These are phyloP conservation scores for Nothomitra cinnamomea DNA, from an alignment of 2,329 filamentous ascomycete genomes.

Conservation along the genomic window DNA sequence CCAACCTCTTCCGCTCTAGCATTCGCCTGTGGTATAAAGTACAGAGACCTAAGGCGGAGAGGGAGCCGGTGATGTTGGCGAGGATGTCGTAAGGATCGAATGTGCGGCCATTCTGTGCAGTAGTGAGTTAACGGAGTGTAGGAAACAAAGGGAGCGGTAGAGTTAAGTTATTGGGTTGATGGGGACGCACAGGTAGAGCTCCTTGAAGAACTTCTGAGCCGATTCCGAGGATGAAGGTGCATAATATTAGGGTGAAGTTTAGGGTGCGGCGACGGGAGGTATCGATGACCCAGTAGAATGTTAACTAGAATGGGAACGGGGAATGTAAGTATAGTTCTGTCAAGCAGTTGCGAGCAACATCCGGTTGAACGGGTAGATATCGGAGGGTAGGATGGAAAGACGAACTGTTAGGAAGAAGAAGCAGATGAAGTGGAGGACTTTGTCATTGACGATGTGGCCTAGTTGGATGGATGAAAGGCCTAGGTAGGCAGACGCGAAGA, in stretches of 20 bases:
- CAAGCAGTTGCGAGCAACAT: too few relatives aligned
- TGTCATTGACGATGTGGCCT: slow-evolving; percentile 57
- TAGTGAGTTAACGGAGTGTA: too few relatives aligned
- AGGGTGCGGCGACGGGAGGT: slow-evolving; percentile 71
- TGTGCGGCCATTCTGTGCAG: slow-evolving; percentile 26
- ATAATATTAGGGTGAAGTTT: slow-evolving; percentile 66
- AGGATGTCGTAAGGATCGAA: slow-evolving; percentile 75
- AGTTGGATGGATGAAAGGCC: slow-evolving; percentile 49
- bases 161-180: not conserved
- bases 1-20: slow-evolving; percentile 68
- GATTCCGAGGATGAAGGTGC: slow-evolving; percentile 54
- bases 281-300: slow-evolving; percentile 96
- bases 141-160: not conserved
- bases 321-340: too few relatives aligned
- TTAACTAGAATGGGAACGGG: slow-evolving; percentile 16
- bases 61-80: slow-evolving; percentile 70
- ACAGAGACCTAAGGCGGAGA: slow-evolving; percentile 54
- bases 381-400: not conserved
- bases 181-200: slow-evolving; percentile 36
- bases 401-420: slow-evolving; percentile 75
- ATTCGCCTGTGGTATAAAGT: slow-evolving; percentile 92
- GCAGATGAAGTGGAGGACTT: slow-evolving; percentile 67
- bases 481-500: slow-evolving; percentile 60
- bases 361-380: not conserved
- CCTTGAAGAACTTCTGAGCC: slow-evolving; percentile 63